Evolutionary conservation across 1,284 basidiomycete species (phyloP).

Genomic region (Bondarzewia mesenterica): DNA sequence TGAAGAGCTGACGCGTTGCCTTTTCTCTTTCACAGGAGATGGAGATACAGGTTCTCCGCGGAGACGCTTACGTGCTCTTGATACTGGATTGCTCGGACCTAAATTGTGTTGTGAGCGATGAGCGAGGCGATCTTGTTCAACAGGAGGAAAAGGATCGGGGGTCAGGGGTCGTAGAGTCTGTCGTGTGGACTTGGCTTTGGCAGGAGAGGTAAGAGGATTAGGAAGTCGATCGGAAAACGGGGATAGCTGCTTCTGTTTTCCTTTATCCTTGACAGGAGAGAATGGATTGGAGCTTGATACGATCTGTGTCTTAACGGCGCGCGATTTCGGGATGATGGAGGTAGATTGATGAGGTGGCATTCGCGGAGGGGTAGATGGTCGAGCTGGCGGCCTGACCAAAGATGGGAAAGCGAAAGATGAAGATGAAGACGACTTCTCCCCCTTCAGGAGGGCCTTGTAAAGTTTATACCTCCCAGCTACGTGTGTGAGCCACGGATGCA

Average conservation of each 20-base stretch:
- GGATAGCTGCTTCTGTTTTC: constrained; percentile 25
- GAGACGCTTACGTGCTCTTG: constrained; percentile 67
- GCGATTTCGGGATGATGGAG: constrained; percentile 37
- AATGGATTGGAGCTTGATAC: constrained; percentile 62
- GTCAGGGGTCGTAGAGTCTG: constrained; percentile 24
- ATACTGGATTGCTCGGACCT: constrained; percentile 36
- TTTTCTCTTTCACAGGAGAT: constrained; percentile 69
- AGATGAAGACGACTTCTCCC: constrained; percentile 14
- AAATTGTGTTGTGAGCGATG: constrained; percentile 11
- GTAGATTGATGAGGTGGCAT: constrained; percentile 26
- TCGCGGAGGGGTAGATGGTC: constrained; percentile 27
- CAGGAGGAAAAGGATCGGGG: constrained; percentile 29
- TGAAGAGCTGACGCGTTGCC: constrained; percentile 36
- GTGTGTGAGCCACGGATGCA: constrained; percentile 14
- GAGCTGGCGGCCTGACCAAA: constrained; percentile 10
- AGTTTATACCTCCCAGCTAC: constrained; percentile 75
- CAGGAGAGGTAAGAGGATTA: constrained; percentile 51
- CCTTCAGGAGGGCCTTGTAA: constrained; percentile 72
- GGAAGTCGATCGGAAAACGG: constrained; percentile 2
- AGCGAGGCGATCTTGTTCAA: constrained; percentile 19
- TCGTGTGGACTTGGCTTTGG: constrained; percentile 29
- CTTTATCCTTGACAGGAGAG: constrained; percentile 62
- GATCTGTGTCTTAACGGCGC: constrained; percentile 39
- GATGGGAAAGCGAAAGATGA: constrained; percentile 4
- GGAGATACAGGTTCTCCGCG: constrained; percentile 75